Percentiles rank a stretch among this genome's conserved stretches.
Evolutionary conservation across 345 rosid genomes (phyloP).

Genomic region (Ailanthus altissimus): DNA sequence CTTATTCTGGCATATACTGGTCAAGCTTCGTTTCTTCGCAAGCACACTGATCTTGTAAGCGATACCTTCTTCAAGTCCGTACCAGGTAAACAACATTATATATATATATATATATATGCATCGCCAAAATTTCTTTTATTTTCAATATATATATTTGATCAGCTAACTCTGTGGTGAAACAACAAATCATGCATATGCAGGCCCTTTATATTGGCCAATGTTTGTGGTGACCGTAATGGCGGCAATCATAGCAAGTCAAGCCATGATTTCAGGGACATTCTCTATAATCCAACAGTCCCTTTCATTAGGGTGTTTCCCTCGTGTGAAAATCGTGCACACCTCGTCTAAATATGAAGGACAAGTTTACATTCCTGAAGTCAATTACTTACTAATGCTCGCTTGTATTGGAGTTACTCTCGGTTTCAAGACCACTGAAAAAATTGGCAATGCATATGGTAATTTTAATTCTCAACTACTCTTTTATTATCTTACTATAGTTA

Average conservation of each 20-base stretch:
- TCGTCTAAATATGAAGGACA: constrained; percentile 53
- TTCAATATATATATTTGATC: background rate
- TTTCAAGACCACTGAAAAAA: constrained; percentile 42
- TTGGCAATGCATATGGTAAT: constrained; percentile 67
- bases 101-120: no score
- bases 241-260: constrained; percentile 56
- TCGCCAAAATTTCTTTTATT: no score
- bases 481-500: no score
- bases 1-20: constrained; percentile 43
- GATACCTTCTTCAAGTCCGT: constrained; percentile 36
- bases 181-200: constrained; percentile 29
- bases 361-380: constrained; percentile 54
- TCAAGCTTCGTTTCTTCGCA: constrained; percentile 46
- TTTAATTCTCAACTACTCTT: background rate
- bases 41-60: constrained; percentile 27
- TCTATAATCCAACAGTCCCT: constrained; percentile 60
- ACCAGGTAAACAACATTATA: constrained; percentile 34
- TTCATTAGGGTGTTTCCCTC: constrained; percentile 54
- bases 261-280: constrained; percentile 59
- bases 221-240: constrained; percentile 44
- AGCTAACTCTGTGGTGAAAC: background rate
- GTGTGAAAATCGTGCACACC: constrained; percentile 56
- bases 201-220: constrained; percentile 52
- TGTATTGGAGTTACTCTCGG: constrained; percentile 47
- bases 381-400: constrained; percentile 52